Evolutionary conservation across 345 rosid species (phyloP).

Genomic region (Citrus maxima): DNA sequence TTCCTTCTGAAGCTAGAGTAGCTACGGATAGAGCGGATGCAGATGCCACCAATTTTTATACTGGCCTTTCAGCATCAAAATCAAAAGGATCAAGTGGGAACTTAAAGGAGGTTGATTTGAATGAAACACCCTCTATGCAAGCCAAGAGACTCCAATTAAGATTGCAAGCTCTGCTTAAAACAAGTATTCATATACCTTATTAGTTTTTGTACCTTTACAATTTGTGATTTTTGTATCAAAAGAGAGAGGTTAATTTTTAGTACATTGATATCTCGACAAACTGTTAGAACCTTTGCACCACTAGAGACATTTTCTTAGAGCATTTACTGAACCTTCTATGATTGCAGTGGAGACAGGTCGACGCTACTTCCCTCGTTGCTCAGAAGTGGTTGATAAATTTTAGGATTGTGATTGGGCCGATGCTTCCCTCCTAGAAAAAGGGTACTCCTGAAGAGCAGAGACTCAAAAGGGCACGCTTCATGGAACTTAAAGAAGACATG

Average conservation of each 20-base stretch:
- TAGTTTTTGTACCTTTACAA: neutral
- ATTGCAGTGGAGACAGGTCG: conserved; percentile 43
- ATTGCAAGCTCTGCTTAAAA: conserved; percentile 31
- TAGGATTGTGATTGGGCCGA: conserved; percentile 31
- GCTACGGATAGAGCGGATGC: conserved; percentile 47
- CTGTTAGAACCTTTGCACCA: too few relatives aligned
- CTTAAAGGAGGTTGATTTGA: conserved; percentile 26
- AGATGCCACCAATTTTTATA: conserved; percentile 17
- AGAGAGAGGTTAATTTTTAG: neutral
- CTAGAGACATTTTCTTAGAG: too few relatives aligned
- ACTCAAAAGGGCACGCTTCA: conserved; percentile 34
- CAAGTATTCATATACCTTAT: conserved; percentile 23
- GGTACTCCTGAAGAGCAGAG: conserved; percentile 40
- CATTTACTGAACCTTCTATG: conserved; percentile 2
- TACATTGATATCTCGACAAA: too few relatives aligned
- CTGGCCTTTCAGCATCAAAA: conserved; percentile 5
- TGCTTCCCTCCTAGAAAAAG: conserved; percentile 25
- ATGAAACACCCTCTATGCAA: conserved; percentile 25
- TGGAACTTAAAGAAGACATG: conserved; percentile 41
- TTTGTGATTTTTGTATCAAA: neutral
- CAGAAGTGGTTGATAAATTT: conserved; percentile 36
- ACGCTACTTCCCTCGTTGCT: conserved; percentile 38
- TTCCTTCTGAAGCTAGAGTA: conserved; percentile 42
- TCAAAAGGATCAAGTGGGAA: conserved; percentile 19
- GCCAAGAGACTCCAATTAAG: conserved; percentile 22